A percentile compares a stretch with the other conserved stretches of the same genome.
phyloP scores from a whole-genome alignment of 1,284 basidiomycete species.

The Malassezia pachydermatis region DNA sequence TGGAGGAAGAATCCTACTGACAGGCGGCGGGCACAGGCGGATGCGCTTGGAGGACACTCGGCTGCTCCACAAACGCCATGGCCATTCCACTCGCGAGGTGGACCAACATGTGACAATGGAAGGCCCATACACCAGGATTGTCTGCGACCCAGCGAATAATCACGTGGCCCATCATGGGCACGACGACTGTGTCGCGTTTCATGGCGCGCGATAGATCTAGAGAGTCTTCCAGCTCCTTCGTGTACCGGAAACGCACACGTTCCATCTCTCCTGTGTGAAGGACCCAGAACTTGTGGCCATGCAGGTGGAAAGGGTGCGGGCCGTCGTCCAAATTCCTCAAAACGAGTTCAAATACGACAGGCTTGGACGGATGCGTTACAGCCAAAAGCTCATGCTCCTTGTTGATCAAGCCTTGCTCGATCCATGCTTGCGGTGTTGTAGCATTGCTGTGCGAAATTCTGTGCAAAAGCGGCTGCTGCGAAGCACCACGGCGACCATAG shows the following conservation, averaged over 20 bases:
- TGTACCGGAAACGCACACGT: not conserved
- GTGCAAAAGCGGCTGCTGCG: conserved; percentile 9
- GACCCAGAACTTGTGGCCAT: conserved; percentile 50
- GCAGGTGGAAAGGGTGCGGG: conserved; percentile 52
- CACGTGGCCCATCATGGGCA: conserved; percentile 27
- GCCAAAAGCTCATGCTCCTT: conserved; percentile 21
- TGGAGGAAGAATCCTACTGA: conserved; percentile 1
- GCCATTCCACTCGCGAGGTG: conserved; percentile 23
- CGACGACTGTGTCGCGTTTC: conserved; percentile 29
- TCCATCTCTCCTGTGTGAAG: conserved; percentile 29
- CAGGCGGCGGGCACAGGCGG: not conserved
- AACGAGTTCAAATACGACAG: conserved; percentile 38
- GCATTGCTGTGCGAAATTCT: not conserved
- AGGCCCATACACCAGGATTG: conserved; percentile 32
- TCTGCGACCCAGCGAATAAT: conserved; percentile 29
- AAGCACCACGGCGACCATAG: conserved; percentile 10
- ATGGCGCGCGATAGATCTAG: conserved; percentile 16
- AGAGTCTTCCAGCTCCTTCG: conserved; percentile 21
- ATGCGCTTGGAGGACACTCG: not conserved
- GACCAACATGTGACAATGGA: conserved; percentile 26
- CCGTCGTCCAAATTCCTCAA: conserved; percentile 49
- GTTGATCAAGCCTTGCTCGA: not conserved
- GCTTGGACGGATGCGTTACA: conserved; percentile 19
- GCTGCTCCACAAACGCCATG: conserved; percentile 20
- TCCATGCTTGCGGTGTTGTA: conserved; percentile 3